A percentile compares a stretch with the other conserved stretches of the same genome.
Evolutionary conservation across 495 filamentous ascomycete species (phyloP).

Genomic region (Aspergillus olivimuriae): DNA sequence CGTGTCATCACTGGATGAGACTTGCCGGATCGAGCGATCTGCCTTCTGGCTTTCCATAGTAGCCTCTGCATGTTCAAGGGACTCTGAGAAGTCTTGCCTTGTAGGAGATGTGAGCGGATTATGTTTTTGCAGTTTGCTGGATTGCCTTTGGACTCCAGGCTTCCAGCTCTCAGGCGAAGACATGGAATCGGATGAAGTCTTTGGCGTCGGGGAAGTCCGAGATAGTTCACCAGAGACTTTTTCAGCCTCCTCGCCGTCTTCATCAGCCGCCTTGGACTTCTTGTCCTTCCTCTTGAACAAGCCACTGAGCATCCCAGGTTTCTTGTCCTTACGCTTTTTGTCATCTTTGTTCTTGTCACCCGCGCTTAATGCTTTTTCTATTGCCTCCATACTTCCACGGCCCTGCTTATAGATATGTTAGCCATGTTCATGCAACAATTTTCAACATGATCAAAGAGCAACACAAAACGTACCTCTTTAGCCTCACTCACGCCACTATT

Average conservation of each 20-base stretch:
- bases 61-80: constrained; percentile 6
- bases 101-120: constrained; percentile 50
- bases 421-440: constrained; percentile 53
- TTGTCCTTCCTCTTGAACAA: constrained; percentile 95
- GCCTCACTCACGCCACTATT: constrained; percentile 53
- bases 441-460: constrained; percentile 77
- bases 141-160: constrained; percentile 44
- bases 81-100: constrained; percentile 20
- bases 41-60: constrained; percentile 12
- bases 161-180: constrained; percentile 28
- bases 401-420: constrained; percentile 39
- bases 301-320: constrained; percentile 82
- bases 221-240: constrained; percentile 53
- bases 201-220: constrained; percentile 45
- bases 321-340: constrained; percentile 88
- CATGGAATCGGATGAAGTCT: constrained; percentile 44
- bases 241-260: constrained; percentile 57
- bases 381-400: constrained; percentile 41
- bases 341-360: constrained; percentile 62
- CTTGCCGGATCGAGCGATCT: constrained; percentile 35
- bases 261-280: constrained; percentile 63
- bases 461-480: constrained; percentile 57
- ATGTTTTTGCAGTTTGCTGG: constrained; percentile 73
- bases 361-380: constrained; percentile 46
- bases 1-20: constrained; percentile 27